Base-by-base conservation (phyloP, 768 basidiomycete species). In the Polyporus arcularius region DNA sequence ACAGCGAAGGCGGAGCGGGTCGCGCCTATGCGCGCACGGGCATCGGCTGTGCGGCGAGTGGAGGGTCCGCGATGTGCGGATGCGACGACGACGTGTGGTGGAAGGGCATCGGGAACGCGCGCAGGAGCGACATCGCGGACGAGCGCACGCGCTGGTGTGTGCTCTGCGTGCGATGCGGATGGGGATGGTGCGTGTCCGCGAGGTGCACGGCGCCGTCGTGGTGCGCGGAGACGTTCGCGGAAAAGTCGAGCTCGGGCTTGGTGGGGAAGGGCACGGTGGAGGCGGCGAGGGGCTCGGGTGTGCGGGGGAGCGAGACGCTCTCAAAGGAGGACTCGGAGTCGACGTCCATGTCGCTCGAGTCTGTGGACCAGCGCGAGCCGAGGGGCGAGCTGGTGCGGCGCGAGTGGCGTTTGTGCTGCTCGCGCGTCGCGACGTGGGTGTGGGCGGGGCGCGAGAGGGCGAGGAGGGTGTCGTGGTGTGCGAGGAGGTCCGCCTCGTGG, bases 401-500 rank as follows among this genome's bases (percentile, higher is more conserved):
- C 7, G 41, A n/a, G 50, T 50, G 54, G 26, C 55, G 60, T 5
- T 51, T 39, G 48, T 55, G 62, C 31, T 59, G 42, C 18, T 54
- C 46, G 53, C 59, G 66, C 12, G 57, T 50, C n/a, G 59, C 61
- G 40, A 47, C 65, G 62, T 54, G 66, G 55, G 16, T 59, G 69
- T 70, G 50, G 71, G 67, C 46, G 78, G 75, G 55, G 53, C 57
- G 72, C 62, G 61, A 67, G 49, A 45, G 70, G 64, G 45, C 72
- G 64, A 76, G 42, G 69, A 79, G 66, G 26, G 71, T 54, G 60
- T 73, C 72, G 47, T 80, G 77, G 64, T 80, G 77, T 45, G 73
- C 70, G 32, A 90, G 79, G 60, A 91, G 64, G 67, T 90, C 89
- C 42, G 78, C 77, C 67, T 90, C 89, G 55, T 81, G 74, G 63